Evolutionary conservation across 23 red algal species (phyloP), one percentile per base, ranked within the genome.

Genomic region (Agarophyton chilense): DNA sequence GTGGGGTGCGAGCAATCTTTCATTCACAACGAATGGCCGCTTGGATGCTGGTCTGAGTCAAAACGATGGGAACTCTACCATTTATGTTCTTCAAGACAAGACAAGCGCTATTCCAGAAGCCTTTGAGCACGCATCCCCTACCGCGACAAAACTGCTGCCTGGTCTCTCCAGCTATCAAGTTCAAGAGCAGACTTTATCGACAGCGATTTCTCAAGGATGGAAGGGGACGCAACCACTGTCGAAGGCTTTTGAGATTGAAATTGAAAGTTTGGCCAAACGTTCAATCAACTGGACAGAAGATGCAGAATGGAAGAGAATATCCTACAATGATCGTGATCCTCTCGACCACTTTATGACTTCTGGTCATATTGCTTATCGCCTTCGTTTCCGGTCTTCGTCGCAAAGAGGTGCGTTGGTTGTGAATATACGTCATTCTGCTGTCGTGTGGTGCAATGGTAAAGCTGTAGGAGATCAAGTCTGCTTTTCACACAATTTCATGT

Each of bases 401-500:
- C 7, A 46, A 18, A 12, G 77, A 25, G 82, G 81, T 52, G 40
- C 72, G 6, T 40, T 98, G 32, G 81, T 80, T 62, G 1, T 94
- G 25, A 98, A 98, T 52, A 50, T 92, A 40, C 78, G 95, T 40
- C 95, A 98, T 51, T 81, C 92, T n/a, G 95, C 73, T 39, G 88
- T 83, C 6, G 68, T 98, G 40, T 98, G 91, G 90, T 86, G 81
- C 72, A 90, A 98, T 68, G 95, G 95, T 22, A 85, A 66, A 31
- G 65, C 85, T 53, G 71, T 93, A 1, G 95, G 84, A n/a, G 71
- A 79, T 17, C 95, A 98, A 53, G 50, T 98, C 19, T 73, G 58
- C 45, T 98, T 90, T 58, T 93, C 89, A 26, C 95, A 98, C 81
- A 93, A 98, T 79, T 78, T 82, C 12, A 78, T 93, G 33, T 89